These are phyloP conservation scores for Ogataea glucozyma DNA, from an alignment of 805 yeast species.

Conservation along the genomic window DNA sequence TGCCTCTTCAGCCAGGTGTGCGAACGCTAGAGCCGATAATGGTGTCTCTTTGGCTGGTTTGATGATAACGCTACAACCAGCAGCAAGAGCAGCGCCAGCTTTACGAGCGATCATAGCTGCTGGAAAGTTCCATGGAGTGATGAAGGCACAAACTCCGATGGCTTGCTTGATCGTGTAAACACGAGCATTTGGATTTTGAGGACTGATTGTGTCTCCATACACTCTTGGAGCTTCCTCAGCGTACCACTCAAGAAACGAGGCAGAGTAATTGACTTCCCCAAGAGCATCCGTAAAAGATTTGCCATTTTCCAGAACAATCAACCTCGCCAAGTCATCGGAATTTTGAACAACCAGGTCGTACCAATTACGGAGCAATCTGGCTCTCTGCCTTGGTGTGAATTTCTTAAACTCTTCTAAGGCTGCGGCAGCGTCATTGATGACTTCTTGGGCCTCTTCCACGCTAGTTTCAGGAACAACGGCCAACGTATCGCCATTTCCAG, in stretches of 20 bases:
- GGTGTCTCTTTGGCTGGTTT: conserved; percentile 83
- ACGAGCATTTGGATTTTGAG: conserved; percentile 48
- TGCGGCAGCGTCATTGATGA: conserved; percentile 53
- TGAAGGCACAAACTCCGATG: conserved; percentile 76
- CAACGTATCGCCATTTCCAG: conserved; percentile 53
- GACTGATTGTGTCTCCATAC: conserved; percentile 65
- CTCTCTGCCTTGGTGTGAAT: conserved; percentile 52
- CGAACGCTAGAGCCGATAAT: conserved; percentile 67
- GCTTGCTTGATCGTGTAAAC: conserved; percentile 69
- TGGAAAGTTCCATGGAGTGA: conserved; percentile 88
- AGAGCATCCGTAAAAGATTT: conserved; percentile 69
- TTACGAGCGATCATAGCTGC: conserved; percentile 76
- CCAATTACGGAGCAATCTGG: conserved; percentile 54
- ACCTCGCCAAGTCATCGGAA: conserved; percentile 61
- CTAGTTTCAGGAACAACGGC: conserved; percentile 52
- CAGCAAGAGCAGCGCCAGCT: conserved; percentile 74
- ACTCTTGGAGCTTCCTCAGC: conserved; percentile 77
- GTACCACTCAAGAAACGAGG: conserved; percentile 87
- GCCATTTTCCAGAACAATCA: conserved; percentile 73
- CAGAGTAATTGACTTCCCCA: conserved; percentile 68
- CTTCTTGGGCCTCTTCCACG: conserved; percentile 53
- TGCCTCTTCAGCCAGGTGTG: conserved; percentile 58
- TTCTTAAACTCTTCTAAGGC: conserved; percentile 56
- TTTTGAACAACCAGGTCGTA: conserved; percentile 56
- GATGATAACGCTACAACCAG: conserved; percentile 75